Conservation (phyloP, 2,329 filamentous ascomycete genomes). For the Aspergillus sp. region DNA sequence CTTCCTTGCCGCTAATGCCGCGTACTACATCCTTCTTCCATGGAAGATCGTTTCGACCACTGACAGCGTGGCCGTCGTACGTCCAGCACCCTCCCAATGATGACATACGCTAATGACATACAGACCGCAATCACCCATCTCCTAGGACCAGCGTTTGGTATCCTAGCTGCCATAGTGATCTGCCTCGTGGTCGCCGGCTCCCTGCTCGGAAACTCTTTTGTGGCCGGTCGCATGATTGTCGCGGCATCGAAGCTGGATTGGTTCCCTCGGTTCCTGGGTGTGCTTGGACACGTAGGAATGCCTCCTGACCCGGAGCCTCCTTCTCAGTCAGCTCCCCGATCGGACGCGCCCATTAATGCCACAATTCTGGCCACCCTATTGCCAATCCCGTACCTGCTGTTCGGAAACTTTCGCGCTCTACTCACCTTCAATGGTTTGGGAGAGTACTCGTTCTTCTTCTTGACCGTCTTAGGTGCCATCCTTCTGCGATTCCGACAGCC, state of each 20-base stretch:
- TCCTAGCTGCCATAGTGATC: constrained; percentile 14
- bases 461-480: constrained; percentile 19
- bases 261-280: constrained; percentile 16
- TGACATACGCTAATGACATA: background rate
- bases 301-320: background rate
- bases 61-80: constrained; percentile 21
- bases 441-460: constrained; percentile 22
- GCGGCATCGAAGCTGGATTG: constrained; percentile 18
- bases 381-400: constrained; percentile 16
- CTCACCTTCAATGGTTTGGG: constrained; percentile 22
- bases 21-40: constrained; percentile 20
- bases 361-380: constrained; percentile 16
- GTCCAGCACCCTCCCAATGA: background rate
- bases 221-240: constrained; percentile 21
- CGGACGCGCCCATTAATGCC: constrained; percentile 21
- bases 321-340: background rate
- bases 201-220: constrained; percentile 20
- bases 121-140: constrained; percentile 19
- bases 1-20: constrained; percentile 19
- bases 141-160: constrained; percentile 13
- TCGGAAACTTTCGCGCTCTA: constrained; percentile 21
- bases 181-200: constrained; percentile 20
- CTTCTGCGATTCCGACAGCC: constrained; percentile 20
- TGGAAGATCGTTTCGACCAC: constrained; percentile 20
- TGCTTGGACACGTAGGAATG: constrained; percentile 8